Conservation (phyloP, 768 basidiomycete species). For the Cyclocybe cylindracea region DNA sequence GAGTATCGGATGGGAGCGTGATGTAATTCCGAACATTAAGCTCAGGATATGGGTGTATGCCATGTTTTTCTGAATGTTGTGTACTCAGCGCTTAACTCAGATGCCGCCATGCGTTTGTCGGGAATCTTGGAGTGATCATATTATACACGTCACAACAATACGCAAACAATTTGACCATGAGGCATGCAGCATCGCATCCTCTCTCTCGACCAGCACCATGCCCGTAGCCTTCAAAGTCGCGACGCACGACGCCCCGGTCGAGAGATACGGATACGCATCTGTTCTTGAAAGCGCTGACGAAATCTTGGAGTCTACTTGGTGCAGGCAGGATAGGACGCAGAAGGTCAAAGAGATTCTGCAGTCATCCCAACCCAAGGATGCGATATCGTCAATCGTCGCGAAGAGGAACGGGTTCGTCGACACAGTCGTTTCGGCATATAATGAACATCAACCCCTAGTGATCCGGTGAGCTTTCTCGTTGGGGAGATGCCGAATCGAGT, state of each 20-base stretch:
- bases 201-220: too few species aligned
- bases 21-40: too few species aligned
- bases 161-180: too few species aligned
- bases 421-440: slow-evolving; percentile 5
- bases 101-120: too few species aligned
- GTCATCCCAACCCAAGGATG: not conserved
- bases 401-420: slow-evolving; percentile 13
- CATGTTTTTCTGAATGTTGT: too few species aligned
- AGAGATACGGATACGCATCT: not conserved
- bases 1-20: too few species aligned
- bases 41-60: too few species aligned
- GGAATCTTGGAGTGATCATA: too few species aligned
- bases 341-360: slow-evolving; percentile 2
- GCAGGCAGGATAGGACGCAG: not conserved
- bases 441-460: slow-evolving; percentile 13
- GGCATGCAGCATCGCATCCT: too few species aligned
- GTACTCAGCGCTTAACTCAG: too few species aligned
- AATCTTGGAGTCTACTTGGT: slow-evolving; percentile 1
- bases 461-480: not conserved
- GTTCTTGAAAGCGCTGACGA: not conserved
- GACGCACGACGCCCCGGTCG: too few species aligned
- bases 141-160: too few species aligned
- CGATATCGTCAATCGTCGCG: not conserved
- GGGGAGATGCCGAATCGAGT: not conserved
- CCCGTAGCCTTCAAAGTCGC: slow-evolving; percentile 5